Evolutionary conservation across 768 basidiomycete species (phyloP).

Genomic region (Scleroderma citrinum): DNA sequence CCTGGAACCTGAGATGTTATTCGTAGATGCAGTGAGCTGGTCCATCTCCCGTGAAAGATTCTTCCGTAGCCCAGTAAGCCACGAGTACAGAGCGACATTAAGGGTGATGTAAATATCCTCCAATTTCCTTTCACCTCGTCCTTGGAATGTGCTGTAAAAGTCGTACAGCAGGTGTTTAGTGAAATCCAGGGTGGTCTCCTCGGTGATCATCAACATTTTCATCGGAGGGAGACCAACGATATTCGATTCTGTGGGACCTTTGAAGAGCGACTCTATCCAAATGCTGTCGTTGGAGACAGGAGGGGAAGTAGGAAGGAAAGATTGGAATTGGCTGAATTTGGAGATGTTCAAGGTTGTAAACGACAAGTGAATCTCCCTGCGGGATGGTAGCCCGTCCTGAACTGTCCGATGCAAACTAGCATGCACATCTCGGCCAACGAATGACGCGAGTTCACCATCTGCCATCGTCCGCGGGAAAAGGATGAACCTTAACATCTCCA

Average conservation of each 20-base stretch:
- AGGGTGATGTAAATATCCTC: conserved; percentile 84
- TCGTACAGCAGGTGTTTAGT: conserved; percentile 51
- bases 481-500: conserved; percentile 59
- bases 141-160: conserved; percentile 66
- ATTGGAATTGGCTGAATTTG: conserved; percentile 57
- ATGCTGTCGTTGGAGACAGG: conserved; percentile 37
- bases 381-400: conserved; percentile 41
- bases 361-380: conserved; percentile 63
- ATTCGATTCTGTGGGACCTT: conserved; percentile 58
- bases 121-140: conserved; percentile 44
- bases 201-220: conserved; percentile 75
- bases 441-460: conserved; percentile 73
- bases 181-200: conserved; percentile 44
- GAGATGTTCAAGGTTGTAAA: conserved; percentile 77
- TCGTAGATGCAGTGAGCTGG: conserved; percentile 47
- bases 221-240: conserved; percentile 80
- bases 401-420: conserved; percentile 66
- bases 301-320: conserved; percentile 37
- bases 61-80: conserved; percentile 74
- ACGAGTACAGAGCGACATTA: conserved; percentile 76
- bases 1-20: conserved; percentile 28
- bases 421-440: conserved; percentile 60
- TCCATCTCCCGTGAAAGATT: conserved; percentile 74
- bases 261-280: conserved; percentile 59
- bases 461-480: conserved; percentile 77